A percentile compares a stretch with the other conserved stretches of the same genome.
phyloP scores from a whole-genome alignment of 2,329 filamentous ascomycete genomes.

The Cryphonectria radicalis region DNA sequence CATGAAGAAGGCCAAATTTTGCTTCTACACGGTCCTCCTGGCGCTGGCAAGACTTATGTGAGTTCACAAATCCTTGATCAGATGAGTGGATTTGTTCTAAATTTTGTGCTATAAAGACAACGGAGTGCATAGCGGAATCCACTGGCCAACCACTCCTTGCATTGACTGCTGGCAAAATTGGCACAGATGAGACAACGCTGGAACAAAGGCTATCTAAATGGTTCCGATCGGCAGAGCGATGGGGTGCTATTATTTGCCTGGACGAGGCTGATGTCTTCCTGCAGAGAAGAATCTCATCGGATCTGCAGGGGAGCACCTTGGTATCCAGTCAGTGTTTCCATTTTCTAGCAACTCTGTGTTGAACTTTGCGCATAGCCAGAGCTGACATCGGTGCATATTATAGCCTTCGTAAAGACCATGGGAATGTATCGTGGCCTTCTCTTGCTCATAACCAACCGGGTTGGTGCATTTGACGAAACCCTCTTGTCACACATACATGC shows the following conservation, averaged over 20 bases:
- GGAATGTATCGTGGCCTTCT: constrained; percentile 40
- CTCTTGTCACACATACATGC: constrained; percentile 39
- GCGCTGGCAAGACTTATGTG: too few species aligned
- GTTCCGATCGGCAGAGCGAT: constrained; percentile 31
- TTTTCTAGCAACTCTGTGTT: neutral
- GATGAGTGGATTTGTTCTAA: too few species aligned
- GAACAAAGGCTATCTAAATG: constrained; percentile 6
- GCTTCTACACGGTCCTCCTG: too few species aligned
- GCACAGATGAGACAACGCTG: constrained; percentile 22
- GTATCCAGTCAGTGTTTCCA: constrained; percentile 34
- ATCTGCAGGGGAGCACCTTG: constrained; percentile 39
- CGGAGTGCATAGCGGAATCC: constrained; percentile 42
- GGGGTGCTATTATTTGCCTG: constrained; percentile 36
- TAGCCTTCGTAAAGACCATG: constrained; percentile 38
- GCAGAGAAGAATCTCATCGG: constrained; percentile 34
- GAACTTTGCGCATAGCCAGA: too few species aligned
- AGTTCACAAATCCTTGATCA: too few species aligned
- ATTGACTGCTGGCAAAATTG: constrained; percentile 37
- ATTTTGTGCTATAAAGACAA: constrained; percentile 1
- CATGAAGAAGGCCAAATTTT: too few species aligned
- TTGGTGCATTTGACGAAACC: constrained; percentile 39
- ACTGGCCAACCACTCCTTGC: constrained; percentile 39
- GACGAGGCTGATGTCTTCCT: constrained; percentile 43
- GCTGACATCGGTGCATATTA: too few species aligned
- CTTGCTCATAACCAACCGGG: constrained; percentile 39